phyloP scores from a whole-genome alignment of 179 eudicot species.

The Carnegiea gigantea region DNA sequence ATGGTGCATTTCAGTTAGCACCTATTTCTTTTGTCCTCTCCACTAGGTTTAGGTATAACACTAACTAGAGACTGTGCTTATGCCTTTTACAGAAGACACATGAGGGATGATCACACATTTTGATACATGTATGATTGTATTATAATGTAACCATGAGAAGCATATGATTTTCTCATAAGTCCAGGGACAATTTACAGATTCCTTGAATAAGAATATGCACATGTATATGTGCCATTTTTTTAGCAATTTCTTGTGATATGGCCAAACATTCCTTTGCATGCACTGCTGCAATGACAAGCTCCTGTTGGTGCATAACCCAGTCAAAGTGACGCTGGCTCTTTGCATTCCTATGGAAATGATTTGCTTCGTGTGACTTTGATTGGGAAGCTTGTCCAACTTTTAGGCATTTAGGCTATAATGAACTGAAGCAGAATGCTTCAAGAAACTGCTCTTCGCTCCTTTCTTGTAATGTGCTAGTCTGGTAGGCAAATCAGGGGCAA shows the following conservation, averaged over 20 bases:
- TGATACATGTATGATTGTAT: not conserved
- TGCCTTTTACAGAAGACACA: not conserved
- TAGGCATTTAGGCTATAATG: not conserved
- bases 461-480: not conserved
- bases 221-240: not conserved
- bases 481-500: not conserved
- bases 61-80: not conserved
- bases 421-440: not conserved
- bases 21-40: not conserved
- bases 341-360: too few relatives aligned
- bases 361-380: not conserved
- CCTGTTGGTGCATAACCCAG: not conserved
- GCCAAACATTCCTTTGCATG: too few relatives aligned
- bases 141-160: not conserved
- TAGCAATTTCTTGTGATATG: not conserved
- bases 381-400: not conserved
- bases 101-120: not conserved
- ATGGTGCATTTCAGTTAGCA: constrained; percentile 4
- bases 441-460: not conserved
- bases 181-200: not conserved
- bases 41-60: constrained; percentile 10
- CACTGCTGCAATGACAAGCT: not conserved
- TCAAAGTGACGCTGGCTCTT: too few relatives aligned
- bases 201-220: not conserved
- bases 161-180: not conserved